Conservation (phyloP, 768 basidiomycete genomes). For the Bullera alba region DNA sequence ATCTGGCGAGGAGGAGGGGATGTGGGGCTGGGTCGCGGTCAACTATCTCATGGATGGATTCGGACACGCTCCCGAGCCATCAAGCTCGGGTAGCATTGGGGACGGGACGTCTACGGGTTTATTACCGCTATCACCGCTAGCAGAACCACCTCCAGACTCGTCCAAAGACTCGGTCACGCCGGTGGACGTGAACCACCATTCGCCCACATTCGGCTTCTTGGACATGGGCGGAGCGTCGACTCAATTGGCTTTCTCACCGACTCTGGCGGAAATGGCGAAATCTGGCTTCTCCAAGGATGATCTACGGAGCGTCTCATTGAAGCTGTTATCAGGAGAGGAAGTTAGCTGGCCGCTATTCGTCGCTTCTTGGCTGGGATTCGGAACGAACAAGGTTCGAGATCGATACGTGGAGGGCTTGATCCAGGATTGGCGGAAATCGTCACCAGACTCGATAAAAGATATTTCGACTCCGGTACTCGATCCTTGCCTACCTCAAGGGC, state of each 20-base stretch:
- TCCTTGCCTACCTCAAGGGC: conserved; percentile 79
- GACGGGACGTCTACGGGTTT: conserved; percentile 8
- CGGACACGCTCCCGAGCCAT: conserved; percentile 40
- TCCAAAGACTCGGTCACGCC: conserved; percentile 33
- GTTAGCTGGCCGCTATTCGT: conserved; percentile 91
- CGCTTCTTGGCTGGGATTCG: conserved; percentile 97
- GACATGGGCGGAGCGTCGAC: conserved; percentile 99
- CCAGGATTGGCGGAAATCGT: conserved; percentile 52
- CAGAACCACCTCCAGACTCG: conserved; percentile 28
- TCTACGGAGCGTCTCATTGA: conserved; percentile 71
- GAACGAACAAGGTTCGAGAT: conserved; percentile 93
- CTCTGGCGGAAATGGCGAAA: conserved; percentile 50
- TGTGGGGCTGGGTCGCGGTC: conserved; percentile 98
- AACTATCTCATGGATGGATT: conserved; percentile 99
- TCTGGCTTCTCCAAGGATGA: conserved; percentile 53
- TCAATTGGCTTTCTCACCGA: conserved; percentile 95
- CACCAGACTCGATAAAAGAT: not conserved
- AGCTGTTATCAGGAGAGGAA: conserved; percentile 74
- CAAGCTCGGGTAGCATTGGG: conserved; percentile 1
- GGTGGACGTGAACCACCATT: conserved; percentile 49
- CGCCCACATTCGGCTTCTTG: conserved; percentile 89
- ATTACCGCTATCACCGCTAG: conserved; percentile 29
- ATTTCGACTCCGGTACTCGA: conserved; percentile 53
- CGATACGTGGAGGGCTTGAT: conserved; percentile 73
- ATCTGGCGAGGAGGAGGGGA: conserved; percentile 93